Evolutionary conservation across 345 rosid genomes (phyloP).

Genomic region (Camelina neglecta): DNA sequence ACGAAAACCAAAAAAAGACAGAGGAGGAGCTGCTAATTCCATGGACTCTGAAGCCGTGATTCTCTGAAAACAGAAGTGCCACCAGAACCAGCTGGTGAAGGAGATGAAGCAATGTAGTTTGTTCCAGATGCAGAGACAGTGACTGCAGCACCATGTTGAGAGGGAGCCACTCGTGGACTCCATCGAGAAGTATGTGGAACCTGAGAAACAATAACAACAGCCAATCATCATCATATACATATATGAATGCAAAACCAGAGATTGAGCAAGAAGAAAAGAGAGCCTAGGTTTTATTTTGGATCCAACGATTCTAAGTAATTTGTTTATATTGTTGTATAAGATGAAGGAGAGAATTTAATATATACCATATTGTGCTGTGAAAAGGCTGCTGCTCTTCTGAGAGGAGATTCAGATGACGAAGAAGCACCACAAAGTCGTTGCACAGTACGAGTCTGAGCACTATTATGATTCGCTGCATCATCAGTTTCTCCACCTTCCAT

Average conservation of each 20-base stretch:
- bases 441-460: slow-evolving; percentile 57
- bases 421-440: slow-evolving; percentile 80
- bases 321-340: not conserved
- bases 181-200: slow-evolving; percentile 63
- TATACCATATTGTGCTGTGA: slow-evolving; percentile 68
- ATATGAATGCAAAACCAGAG: slow-evolving; percentile 9
- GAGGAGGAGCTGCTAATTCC: slow-evolving; percentile 53
- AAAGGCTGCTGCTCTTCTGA: slow-evolving; percentile 64
- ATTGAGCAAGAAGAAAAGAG: not conserved
- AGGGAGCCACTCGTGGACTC: slow-evolving; percentile 81
- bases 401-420: slow-evolving; percentile 86
- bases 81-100: slow-evolving; percentile 94
- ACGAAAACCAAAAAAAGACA: not conserved
- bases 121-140: slow-evolving; percentile 81
- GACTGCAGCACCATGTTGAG: slow-evolving; percentile 51
- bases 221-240: not conserved
- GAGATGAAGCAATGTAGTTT: slow-evolving; percentile 79
- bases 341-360: not conserved
- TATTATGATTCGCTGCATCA: slow-evolving; percentile 62
- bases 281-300: not conserved
- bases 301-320: not conserved
- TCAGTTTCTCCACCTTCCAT: slow-evolving; percentile 78
- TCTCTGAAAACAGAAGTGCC: slow-evolving; percentile 87
- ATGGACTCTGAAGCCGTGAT: slow-evolving; percentile 77
- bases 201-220: slow-evolving; percentile 42